Evolutionary conservation across 106 monocot species (phyloP), one percentile per base, ranked within the genome.

Genomic region (Dendrobium nobile): DNA sequence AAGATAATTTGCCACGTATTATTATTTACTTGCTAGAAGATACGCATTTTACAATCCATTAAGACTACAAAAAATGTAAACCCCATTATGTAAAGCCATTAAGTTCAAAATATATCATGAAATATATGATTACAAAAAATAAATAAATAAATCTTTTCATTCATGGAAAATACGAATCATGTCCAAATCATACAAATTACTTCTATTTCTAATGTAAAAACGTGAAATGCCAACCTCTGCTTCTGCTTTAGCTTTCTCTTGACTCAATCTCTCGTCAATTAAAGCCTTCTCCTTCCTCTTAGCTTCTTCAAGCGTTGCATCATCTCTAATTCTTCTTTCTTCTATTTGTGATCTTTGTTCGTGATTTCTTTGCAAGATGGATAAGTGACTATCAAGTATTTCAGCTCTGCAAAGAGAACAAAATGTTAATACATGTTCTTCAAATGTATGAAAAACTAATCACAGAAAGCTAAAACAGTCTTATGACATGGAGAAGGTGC

Each of bases 341-440:
- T 90, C 94, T 74, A 91, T 91, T 76, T 87, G 92, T 16, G 90
- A 97, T 87, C 88, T 92, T 82, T 94, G 87, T 82, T 92, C 89
- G 84, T 97, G 94, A 84, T 92, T 87, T 78, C 89, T 91, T 88
- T 94, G 94, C 31, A 94, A 16, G 13, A 86, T 80, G 47, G 94
- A 92, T 82, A 97, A 86, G 81, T 91, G 96, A 55, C 73, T 89
- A 87, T 92, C 88, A 61, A 91, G 81, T 73, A 88, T 87, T 81
- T 94, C 92, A 58, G 88, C 92, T 82, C 96, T 96, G 55, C 61
- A 88, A 28, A 19, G 73, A 76, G 26, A 74, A 9, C 70, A 78
- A 45, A 56, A 65, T 56, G 18, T 41, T 17, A 75, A 42, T 41
- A 13, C 76, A 76, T 43, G 16, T 27, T 76, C 2, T 76, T 48